These are phyloP conservation scores for Arthrobotrys musiformis DNA, from an alignment of 2,329 filamentous ascomycete genomes.

Conservation along the genomic window DNA sequence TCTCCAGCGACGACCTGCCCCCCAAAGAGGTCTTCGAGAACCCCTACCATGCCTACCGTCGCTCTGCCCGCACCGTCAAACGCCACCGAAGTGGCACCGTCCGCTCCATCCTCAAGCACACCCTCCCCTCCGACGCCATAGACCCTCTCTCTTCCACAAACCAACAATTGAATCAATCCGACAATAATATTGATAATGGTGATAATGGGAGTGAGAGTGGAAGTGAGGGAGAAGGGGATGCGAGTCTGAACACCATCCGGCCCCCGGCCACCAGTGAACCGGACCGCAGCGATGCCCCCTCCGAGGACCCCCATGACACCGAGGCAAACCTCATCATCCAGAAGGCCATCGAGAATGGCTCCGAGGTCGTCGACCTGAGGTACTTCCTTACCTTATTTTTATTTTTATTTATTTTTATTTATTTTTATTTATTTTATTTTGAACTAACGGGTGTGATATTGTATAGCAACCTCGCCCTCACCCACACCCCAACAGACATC, in stretches of 20 bases:
- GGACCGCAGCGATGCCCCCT: slow-evolving; percentile 3
- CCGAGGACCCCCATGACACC: background rate
- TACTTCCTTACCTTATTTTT: background rate
- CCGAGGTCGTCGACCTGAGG: slow-evolving; percentile 10
- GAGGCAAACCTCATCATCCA: slow-evolving; percentile 41
- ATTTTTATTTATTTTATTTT: no score
- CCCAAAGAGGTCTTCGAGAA: slow-evolving; percentile 38
- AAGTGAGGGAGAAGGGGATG: slow-evolving; percentile 33
- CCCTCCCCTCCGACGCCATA: slow-evolving; percentile 15
- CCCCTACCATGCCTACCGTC: slow-evolving; percentile 30
- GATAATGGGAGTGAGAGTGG: background rate
- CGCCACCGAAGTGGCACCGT: slow-evolving; percentile 8
- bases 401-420: no score
- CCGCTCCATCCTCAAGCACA: slow-evolving; percentile 10
- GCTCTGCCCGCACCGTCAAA: slow-evolving; percentile 22
- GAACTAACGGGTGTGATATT: background rate
- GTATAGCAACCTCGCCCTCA: slow-evolving; percentile 19
- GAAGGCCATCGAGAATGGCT: slow-evolving; percentile 36
- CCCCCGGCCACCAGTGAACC: slow-evolving; percentile 17
- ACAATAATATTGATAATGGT: background rate
- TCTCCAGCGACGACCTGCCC: slow-evolving; percentile 47
- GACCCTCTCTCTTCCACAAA: no score
- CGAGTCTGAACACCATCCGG: slow-evolving; percentile 24
- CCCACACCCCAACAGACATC: slow-evolving; percentile 23
- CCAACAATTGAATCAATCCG: no score